Evolutionary conservation across 1,284 basidiomycete genomes (phyloP), one percentile per base, ranked within the genome.

Genomic region (Ceratobasidium sp.): DNA sequence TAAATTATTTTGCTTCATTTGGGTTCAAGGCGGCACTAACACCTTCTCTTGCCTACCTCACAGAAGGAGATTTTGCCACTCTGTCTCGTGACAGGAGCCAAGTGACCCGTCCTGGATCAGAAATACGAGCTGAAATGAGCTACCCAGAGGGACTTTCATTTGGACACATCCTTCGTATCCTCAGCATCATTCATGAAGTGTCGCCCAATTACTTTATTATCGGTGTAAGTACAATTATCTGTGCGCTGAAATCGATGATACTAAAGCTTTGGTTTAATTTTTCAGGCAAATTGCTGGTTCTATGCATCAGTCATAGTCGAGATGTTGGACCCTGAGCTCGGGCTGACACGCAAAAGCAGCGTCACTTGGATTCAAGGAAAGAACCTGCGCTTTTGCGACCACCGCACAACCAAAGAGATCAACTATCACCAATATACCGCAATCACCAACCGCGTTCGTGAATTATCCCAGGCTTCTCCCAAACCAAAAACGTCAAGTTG

Each of bases 211-310:
- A 67, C 32, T 67, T 67, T 44, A 13, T 67, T 2, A 35, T 67
- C 2, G 64, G 64, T 5, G 64, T 67, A 55, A 38, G 64, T 41
- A 14, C 14, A 43, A 26, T 43, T 18, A 18, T 44, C 18, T 18
- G 43, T 16, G 16, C 7, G 11, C 35, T 43, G n/a, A 23, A 6
- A n/a, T 9, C 38, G 3, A 59, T 7, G 41, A n/a, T 21, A 26
- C 57, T n/a, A 43, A 28, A 13, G 28, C 59, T 62, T n/a, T n/a
- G 26, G 47, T n/a, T 14, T 32, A 14, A 26, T 13, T 1, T 23
- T 21, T 16, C 14, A 62, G 59, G 35, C 64, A 54, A 67, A 67
- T n/a, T 67, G 64, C 50, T 67, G 64, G 64, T 67, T 67, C 50
- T 67, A 43, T 55, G 64, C 64, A 2, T 67, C 64, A 9, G 49